These are phyloP conservation scores for Pneumocystis jirovecii DNA, from an alignment of 1,139 yeast genomes.

Conservation along the genomic window DNA sequence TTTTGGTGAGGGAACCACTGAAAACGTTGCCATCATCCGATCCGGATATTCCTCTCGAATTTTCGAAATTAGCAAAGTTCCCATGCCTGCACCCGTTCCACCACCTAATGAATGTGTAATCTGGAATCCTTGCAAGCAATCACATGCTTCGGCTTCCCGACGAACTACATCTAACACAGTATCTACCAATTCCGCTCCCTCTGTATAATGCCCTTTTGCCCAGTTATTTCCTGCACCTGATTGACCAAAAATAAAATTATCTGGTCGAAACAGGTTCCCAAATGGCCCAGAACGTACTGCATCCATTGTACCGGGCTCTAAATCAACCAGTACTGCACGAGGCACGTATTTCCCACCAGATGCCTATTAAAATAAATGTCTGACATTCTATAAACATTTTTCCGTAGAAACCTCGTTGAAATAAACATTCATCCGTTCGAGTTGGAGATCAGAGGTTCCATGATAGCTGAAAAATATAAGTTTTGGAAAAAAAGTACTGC, in stretches of 20 bases:
- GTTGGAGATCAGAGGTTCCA: constrained; percentile 27
- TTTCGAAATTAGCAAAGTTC: constrained; percentile 29
- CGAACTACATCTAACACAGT: constrained; percentile 33
- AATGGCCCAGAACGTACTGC: constrained; percentile 30
- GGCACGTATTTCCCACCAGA: constrained; percentile 31
- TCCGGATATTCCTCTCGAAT: constrained; percentile 33
- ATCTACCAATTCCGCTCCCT: constrained; percentile 34
- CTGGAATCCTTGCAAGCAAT: constrained; percentile 35
- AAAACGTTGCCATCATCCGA: constrained; percentile 34
- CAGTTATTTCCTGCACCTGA: constrained; percentile 36
- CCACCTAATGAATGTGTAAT: constrained; percentile 35
- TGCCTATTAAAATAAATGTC: constrained; percentile 18
- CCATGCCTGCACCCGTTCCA: constrained; percentile 35
- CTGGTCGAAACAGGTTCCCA: constrained; percentile 33
- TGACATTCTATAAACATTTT: background rate
- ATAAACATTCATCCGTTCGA: constrained; percentile 28
- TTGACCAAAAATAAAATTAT: constrained; percentile 31
- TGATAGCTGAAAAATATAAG: constrained; percentile 13
- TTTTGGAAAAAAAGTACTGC: background rate
- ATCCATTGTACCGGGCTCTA: constrained; percentile 35
- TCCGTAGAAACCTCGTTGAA: constrained; percentile 17
- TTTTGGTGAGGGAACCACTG: constrained; percentile 32
- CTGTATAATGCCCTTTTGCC: constrained; percentile 36
- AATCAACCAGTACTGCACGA: constrained; percentile 33
- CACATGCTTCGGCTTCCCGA: constrained; percentile 33